These are phyloP conservation scores for Kodamaea lidongshanica DNA, from an alignment of 805 yeast species.

Conservation along the genomic window DNA sequence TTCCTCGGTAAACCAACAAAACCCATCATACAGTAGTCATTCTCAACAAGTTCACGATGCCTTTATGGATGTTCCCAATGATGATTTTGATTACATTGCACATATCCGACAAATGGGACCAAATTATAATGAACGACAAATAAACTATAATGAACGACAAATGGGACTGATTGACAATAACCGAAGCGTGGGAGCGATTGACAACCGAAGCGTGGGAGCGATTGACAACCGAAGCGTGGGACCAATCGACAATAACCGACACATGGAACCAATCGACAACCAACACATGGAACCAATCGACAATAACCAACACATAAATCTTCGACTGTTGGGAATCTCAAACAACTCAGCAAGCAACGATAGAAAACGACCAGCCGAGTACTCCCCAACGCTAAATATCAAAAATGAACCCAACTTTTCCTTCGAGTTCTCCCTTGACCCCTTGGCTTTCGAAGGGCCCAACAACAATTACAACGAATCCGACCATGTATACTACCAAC, in stretches of 20 bases:
- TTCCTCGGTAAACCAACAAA: not conserved
- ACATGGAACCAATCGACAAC: no score
- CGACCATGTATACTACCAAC: slow-evolving; percentile 4
- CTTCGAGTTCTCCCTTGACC: slow-evolving; percentile 37
- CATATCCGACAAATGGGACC: slow-evolving; percentile 52
- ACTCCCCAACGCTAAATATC: slow-evolving; percentile 14
- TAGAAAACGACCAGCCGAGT: slow-evolving; percentile 19
- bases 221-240: no score
- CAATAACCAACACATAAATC: no score
- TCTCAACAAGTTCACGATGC: no score
- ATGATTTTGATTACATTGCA: slow-evolving; percentile 59
- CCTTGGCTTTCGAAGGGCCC: slow-evolving; percentile 45
- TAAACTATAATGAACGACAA: not conserved
- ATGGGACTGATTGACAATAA: no score
- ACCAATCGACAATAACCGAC: no score
- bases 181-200: no score
- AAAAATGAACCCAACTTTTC: slow-evolving; percentile 1
- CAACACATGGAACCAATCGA: no score
- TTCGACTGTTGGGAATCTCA: no score
- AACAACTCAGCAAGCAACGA: not conserved
- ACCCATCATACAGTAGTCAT: no score
- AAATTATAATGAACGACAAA: slow-evolving; percentile 1
- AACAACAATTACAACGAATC: slow-evolving; percentile 12
- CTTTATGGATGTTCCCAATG: no score
- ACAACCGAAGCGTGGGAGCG: no score